Base-by-base conservation (phyloP, 306 rosid species). In the Sindora glabra region DNA sequence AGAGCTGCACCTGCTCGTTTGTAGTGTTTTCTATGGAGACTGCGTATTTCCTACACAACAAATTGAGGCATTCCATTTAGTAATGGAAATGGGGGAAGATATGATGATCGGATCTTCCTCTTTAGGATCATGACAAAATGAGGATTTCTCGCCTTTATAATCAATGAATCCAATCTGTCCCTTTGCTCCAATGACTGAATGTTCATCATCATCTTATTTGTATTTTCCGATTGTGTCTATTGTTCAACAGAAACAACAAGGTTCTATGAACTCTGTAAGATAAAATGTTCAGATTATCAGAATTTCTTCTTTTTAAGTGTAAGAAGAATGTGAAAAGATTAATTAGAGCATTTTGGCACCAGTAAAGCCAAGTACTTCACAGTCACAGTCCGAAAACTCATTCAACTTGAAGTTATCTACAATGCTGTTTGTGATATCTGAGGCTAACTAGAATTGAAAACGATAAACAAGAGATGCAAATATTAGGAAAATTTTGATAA, bases 131-230 rank as follows among this genome's bases (percentile, higher is more conserved):
- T 77, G 68, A 68, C 76, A 66, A 38, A 74, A 70, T 27, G 73
- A 78, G 18, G 77, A 77, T 38, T 52, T 53, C 40, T 83, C 77
- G 30, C 76, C 86, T 9, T 65, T 69, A 22, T 40, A 83, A 64
- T 83, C 86, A 2, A 83, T 56, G 33, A 58, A 83, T 14, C 86
- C 80, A 10, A 83, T 60, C 58, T 79, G 81, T 39, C 86, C 86
- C 67, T 71, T 77, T 48, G 74, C 86, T 68, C 69, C 77, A 27
- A 79, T 74, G 34, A 72, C 74, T 10, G 86, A 83, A 71, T 68
- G 62, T 16, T 71, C 86, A 0, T 63, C 85, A 6, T 19, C 77
- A n/a, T n/a, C n/a, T 76, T 64, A 66, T 40, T 71, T 64, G 46
- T 41, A 66, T 18, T 34, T 55, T 48, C 62, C 74, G 26, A 44